Conservation (phyloP, 179 eudicot genomes). For the Spergularia azorica region DNA sequence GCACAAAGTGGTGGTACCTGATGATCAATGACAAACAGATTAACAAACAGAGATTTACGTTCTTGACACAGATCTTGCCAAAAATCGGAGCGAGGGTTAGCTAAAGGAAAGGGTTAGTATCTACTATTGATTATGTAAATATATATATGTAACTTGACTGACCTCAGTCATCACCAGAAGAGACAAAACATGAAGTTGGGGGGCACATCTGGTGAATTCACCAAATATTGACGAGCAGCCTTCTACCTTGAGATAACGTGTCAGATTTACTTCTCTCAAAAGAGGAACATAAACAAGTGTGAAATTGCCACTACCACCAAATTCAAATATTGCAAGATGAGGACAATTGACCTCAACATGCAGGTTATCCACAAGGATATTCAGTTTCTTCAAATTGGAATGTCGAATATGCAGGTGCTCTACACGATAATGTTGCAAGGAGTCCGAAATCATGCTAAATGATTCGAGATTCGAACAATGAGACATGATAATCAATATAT, state of each 20-base stretch:
- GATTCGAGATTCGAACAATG: not conserved
- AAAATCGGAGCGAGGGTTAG: no score
- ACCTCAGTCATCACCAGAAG: not conserved
- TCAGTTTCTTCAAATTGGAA: not conserved
- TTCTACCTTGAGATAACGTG: not conserved
- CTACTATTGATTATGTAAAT: no score
- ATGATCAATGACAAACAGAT: not conserved
- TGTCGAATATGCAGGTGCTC: not conserved
- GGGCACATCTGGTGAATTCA: not conserved
- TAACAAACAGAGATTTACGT: no score
- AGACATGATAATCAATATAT: not conserved
- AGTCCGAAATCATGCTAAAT: not conserved
- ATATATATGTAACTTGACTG: not conserved
- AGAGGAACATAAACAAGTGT: not conserved
- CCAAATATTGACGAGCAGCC: not conserved
- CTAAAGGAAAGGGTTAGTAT: not conserved
- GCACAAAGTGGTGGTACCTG: not conserved
- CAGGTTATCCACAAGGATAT: not conserved
- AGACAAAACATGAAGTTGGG: not conserved
- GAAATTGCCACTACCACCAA: not conserved
- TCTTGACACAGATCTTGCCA: not conserved
- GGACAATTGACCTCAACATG: slow-evolving; percentile 4
- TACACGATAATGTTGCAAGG: no score
- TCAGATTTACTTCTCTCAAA: not conserved
- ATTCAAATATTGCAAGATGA: not conserved